These are phyloP conservation scores for Microcos paniculata DNA, from an alignment of 345 rosid species.

Conservation along the genomic window DNA sequence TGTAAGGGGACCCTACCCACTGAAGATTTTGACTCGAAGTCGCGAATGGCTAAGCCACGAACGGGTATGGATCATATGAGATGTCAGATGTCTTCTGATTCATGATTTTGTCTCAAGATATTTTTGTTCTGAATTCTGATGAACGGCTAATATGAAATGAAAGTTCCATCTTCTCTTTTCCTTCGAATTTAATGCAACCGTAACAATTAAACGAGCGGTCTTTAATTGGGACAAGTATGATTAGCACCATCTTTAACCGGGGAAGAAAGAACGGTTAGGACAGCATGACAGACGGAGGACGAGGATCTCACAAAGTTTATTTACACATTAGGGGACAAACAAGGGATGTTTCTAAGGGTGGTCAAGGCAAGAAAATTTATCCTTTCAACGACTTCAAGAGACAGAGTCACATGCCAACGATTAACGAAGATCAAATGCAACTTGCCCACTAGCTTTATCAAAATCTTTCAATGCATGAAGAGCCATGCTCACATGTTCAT, in stretches of 20 bases:
- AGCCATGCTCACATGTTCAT: not conserved
- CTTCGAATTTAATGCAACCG: not conserved
- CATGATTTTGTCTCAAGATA: conserved; percentile 1
- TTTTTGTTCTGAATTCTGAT: not conserved
- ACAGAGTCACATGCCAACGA: not conserved
- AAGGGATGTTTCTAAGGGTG: too few relatives aligned
- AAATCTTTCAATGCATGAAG: not conserved
- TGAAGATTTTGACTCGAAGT: not conserved
- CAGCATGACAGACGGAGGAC: too few relatives aligned
- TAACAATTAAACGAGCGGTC: not conserved
- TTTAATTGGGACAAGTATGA: not conserved
- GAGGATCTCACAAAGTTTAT: too few relatives aligned
- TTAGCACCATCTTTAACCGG: too few relatives aligned
- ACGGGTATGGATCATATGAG: not conserved
- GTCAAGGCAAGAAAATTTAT: too few relatives aligned
- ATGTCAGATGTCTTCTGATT: too few relatives aligned
- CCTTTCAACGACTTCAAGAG: not conserved
- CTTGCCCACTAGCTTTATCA: too few relatives aligned
- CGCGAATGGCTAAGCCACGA: not conserved
- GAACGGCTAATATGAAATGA: not conserved
- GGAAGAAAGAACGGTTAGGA: too few relatives aligned
- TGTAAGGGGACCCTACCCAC: not conserved
- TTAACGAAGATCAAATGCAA: not conserved
- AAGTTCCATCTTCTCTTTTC: not conserved
- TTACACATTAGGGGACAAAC: too few relatives aligned